Evolutionary conservation across 129 eudicot species (phyloP), one percentile per base, ranked within the genome.

Genomic region (Helianthus annuus): DNA sequence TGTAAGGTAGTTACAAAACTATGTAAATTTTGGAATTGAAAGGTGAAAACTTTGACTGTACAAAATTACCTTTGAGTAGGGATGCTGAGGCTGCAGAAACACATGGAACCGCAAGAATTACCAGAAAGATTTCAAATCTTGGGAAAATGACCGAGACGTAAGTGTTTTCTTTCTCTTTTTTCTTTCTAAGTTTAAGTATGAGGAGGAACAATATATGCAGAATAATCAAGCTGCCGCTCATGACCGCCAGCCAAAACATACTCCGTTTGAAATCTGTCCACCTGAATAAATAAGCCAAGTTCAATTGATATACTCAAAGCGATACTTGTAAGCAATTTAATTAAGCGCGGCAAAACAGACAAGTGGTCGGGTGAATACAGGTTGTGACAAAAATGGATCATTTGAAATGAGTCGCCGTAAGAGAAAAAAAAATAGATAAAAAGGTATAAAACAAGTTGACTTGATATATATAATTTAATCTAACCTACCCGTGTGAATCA

Each of bases 51-150:
- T 51, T 77, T 77, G 81, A 77, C 65, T 12, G 71, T 70, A 68
- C 17, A 38, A 8, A 59, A 6, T 76, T 83, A 94, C 99, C 96
- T 90, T 80, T 81, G 68, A 94, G 72, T 61, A 94, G 46, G 45
- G 91, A 59, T 64, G 89, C 87, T 2, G 99, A 82, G 74, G 91
- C 97, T 74, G 82, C 76, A 53, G 92, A 94, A 36, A 94, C 80
- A 75, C 97, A 90, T 77, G 99, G 99, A n/a, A 94, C 79, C 46
- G 97, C 88, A 52, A 94, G 96, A 73, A 94, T 84, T 19, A 83
- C 77, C 11, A 94, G 89, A 80, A 90, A 86, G 51, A 90, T 83
- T 68, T 94, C 97, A 32, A 90, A 94, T 82, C 99, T 81, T 55
- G 97, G 93, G 39, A 94, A 88, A 17, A 83, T 66, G 51, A 94